These are phyloP conservation scores for Cryptosporidium bovis DNA, from an alignment of 169 alveolate genomes.

Conservation along the genomic window DNA sequence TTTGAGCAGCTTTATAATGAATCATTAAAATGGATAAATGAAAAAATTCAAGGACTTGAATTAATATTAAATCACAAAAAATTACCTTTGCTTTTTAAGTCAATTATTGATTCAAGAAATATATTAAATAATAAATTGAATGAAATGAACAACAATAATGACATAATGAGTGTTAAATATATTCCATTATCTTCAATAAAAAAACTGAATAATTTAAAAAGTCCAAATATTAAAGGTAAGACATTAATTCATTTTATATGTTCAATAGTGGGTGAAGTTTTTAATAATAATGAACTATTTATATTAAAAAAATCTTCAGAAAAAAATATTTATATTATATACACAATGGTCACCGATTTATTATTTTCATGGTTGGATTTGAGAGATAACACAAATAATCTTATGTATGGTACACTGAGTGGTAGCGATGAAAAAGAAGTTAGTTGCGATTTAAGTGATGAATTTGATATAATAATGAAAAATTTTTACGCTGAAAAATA, in stretches of 20 bases:
- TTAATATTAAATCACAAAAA: conserved; percentile 18
- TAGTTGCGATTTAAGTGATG: not conserved
- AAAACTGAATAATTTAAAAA: conserved; percentile 35
- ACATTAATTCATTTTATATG: conserved; percentile 40
- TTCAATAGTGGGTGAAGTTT: conserved; percentile 62
- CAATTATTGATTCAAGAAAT: conserved; percentile 48
- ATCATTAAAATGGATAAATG: conserved; percentile 65
- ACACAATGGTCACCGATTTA: conserved; percentile 53
- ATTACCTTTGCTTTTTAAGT: conserved; percentile 28
- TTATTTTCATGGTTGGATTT: conserved; percentile 67
- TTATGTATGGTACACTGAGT: not conserved
- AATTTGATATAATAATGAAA: conserved; percentile 37
- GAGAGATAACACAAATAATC: conserved; percentile 15
- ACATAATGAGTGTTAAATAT: not conserved
- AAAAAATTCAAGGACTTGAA: conserved; percentile 32
- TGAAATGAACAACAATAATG: not conserved
- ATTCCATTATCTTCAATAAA: conserved; percentile 66
- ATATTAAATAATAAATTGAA: conserved; percentile 28
- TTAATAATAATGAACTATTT: conserved; percentile 38
- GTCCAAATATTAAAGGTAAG: conserved; percentile 56
- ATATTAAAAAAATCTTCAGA: conserved; percentile 60
- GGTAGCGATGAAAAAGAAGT: not conserved
- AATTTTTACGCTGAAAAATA: conserved; percentile 42
- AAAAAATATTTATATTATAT: conserved; percentile 26
- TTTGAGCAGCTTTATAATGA: conserved; percentile 61